A percentile compares a stretch with the other conserved stretches of the same genome.
phyloP scores from a whole-genome alignment of 495 filamentous ascomycete species.

The Annulohypoxylon maeteangense region DNA sequence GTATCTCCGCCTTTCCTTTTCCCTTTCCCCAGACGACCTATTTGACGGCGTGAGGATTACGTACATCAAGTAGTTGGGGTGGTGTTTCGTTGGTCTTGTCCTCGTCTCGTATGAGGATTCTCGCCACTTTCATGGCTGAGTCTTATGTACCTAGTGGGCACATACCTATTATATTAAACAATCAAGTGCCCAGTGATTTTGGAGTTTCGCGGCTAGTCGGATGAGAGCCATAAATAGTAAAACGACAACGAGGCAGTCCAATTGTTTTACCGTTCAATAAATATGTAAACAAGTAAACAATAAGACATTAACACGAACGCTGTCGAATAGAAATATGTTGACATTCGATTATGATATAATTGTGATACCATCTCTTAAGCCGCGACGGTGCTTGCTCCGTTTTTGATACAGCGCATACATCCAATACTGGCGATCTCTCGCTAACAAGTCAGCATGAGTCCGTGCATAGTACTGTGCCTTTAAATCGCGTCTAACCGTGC shows the following conservation, averaged over 20 bases:
- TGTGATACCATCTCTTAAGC: slow-evolving; percentile 11
- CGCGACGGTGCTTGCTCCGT: slow-evolving; percentile 7
- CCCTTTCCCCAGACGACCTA: slow-evolving; percentile 13
- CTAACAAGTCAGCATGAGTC: not conserved
- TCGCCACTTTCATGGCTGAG: slow-evolving; percentile 2
- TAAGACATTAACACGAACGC: not conserved
- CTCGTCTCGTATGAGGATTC: not conserved
- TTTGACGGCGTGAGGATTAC: slow-evolving; percentile 18
- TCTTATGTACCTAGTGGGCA: not conserved
- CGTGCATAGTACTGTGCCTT: not conserved
- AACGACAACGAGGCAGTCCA: slow-evolving; percentile 12
- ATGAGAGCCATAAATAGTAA: not conserved
- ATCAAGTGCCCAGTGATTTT: not conserved
- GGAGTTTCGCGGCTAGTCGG: not conserved
- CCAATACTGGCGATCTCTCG: slow-evolving; percentile 5
- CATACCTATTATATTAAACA: not conserved
- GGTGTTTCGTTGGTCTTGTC: not conserved
- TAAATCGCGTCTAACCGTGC: not conserved
- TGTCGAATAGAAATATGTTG: not conserved
- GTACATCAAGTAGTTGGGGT: not conserved
- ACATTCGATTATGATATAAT: slow-evolving; percentile 10
- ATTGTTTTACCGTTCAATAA: slow-evolving; percentile 4
- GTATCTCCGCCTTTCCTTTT: slow-evolving; percentile 1
- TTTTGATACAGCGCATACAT: slow-evolving; percentile 13
- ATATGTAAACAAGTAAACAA: slow-evolving; percentile 14